A percentile compares a stretch with the other conserved stretches of the same genome.
These are phyloP conservation scores for Luffa aegyptiaca DNA, from an alignment of 306 rosid genomes.

Conservation along the genomic window DNA sequence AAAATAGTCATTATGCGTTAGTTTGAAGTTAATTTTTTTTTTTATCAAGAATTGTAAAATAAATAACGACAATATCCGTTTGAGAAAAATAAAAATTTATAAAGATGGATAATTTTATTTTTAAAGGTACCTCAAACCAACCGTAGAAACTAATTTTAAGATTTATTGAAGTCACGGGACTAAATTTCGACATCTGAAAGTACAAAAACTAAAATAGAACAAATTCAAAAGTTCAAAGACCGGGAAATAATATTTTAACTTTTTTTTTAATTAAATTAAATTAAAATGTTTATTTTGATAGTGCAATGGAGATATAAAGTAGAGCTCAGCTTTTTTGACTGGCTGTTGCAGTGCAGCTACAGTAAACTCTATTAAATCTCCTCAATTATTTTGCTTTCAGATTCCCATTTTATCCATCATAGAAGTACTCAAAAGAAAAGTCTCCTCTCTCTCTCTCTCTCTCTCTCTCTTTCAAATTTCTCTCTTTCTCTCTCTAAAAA, in stretches of 20 bases:
- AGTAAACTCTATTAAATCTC: background rate
- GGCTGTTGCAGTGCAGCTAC: background rate
- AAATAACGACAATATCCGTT: too few relatives aligned
- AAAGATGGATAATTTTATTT: too few relatives aligned
- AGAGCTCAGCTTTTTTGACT: slow-evolving; percentile 3
- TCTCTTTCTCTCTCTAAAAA: background rate
- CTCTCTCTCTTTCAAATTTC: too few relatives aligned
- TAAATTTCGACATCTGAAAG: background rate
- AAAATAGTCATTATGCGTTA: too few relatives aligned
- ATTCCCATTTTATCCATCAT: background rate
- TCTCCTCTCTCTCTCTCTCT: background rate
- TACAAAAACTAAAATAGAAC: background rate
- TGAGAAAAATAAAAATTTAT: too few relatives aligned
- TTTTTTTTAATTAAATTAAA: background rate
- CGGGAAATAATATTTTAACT: too few relatives aligned
- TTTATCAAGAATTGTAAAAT: too few relatives aligned
- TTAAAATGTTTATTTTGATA: background rate
- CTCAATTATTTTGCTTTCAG: background rate
- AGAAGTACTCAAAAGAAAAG: background rate
- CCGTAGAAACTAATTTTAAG: too few relatives aligned
- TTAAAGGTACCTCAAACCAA: too few relatives aligned
- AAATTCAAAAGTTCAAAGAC: too few relatives aligned
- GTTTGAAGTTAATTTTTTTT: too few relatives aligned
- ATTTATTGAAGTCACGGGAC: too few relatives aligned
- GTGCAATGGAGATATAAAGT: background rate